phyloP scores from a whole-genome alignment of 805 yeast species.

The Ogataea nitratoaversa region DNA sequence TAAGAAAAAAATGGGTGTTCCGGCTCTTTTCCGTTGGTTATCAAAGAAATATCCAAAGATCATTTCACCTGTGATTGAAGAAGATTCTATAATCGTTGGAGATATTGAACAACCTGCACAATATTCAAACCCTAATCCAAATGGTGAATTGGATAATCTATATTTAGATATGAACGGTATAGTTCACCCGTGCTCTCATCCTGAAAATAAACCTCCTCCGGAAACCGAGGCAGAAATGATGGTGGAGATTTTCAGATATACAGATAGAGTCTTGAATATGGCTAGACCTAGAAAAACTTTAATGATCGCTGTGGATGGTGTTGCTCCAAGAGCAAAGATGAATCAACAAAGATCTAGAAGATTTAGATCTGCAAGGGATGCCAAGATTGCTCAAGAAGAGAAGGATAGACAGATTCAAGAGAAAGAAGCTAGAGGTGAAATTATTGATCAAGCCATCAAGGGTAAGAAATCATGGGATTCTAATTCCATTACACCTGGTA shows the following conservation, averaged over 20 bases:
- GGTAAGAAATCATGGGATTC: constrained; percentile 87
- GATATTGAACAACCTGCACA: constrained; percentile 62
- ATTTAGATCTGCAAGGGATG: constrained; percentile 88
- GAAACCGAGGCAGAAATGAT: constrained; percentile 97
- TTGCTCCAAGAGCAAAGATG: constrained; percentile 98
- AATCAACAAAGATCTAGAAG: constrained; percentile 94
- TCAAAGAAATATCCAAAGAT: constrained; percentile 91
- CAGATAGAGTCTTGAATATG: constrained; percentile 87
- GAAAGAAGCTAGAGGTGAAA: constrained; percentile 61
- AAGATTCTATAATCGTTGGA: constrained; percentile 51
- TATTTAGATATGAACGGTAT: constrained; percentile 98
- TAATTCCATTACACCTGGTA: constrained; percentile 97
- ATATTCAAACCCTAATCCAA: constrained; percentile 78
- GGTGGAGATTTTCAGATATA: constrained; percentile 85
- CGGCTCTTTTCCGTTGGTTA: constrained; percentile 96
- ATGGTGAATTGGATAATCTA: constrained; percentile 91
- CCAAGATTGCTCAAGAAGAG: constrained; percentile 71
- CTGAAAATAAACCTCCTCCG: constrained; percentile 94
- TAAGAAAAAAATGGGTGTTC: constrained; percentile 75
- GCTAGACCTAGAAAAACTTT: constrained; percentile 92
- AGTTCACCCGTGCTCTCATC: constrained; percentile 98
- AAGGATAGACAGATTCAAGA: constrained; percentile 57
- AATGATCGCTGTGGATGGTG: constrained; percentile 97
- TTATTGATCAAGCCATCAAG: constrained; percentile 70
- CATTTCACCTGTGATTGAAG: constrained; percentile 85